Evolutionary conservation across 1,284 basidiomycete genomes (phyloP).

Genomic region (Ustanciosporium gigantosporum): DNA sequence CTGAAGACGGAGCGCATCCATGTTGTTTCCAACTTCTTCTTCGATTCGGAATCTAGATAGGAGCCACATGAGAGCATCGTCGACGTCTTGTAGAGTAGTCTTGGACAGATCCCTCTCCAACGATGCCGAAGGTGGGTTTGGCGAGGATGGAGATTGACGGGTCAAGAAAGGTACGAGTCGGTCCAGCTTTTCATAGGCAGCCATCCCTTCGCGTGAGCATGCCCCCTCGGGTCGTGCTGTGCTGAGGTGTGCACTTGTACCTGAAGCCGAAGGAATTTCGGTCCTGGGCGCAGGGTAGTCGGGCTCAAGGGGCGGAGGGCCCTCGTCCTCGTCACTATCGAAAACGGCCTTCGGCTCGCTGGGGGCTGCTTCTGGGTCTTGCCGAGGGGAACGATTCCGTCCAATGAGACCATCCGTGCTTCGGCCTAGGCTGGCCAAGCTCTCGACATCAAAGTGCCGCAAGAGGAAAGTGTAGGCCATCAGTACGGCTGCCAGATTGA

Average conservation of each 20-base stretch:
- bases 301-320: conserved; percentile 38
- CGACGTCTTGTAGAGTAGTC: conserved; percentile 4
- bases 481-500: conserved; percentile 37
- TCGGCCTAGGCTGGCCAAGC: conserved; percentile 14
- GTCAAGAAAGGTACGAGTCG: conserved; percentile 23
- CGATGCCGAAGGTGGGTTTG: neutral
- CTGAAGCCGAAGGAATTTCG: neutral
- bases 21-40: conserved; percentile 6
- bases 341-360: neutral
- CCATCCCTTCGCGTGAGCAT: neutral
- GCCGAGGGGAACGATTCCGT: too few species aligned
- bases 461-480: conserved; percentile 44
- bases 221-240: too few species aligned
- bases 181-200: conserved; percentile 4
- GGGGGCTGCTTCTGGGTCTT: too few species aligned
- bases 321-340: conserved; percentile 17
- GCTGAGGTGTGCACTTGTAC: too few species aligned
- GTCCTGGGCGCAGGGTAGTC: conserved; percentile 4
- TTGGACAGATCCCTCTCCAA: conserved; percentile 1
- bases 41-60: conserved; percentile 16
- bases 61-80: conserved; percentile 25
- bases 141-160: neutral
- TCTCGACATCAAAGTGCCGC: conserved; percentile 27
- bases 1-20: conserved; percentile 13
- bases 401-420: too few species aligned